Base-by-base conservation (phyloP, 257 asterid genomes). In the Oldenlandia corymbosa region DNA sequence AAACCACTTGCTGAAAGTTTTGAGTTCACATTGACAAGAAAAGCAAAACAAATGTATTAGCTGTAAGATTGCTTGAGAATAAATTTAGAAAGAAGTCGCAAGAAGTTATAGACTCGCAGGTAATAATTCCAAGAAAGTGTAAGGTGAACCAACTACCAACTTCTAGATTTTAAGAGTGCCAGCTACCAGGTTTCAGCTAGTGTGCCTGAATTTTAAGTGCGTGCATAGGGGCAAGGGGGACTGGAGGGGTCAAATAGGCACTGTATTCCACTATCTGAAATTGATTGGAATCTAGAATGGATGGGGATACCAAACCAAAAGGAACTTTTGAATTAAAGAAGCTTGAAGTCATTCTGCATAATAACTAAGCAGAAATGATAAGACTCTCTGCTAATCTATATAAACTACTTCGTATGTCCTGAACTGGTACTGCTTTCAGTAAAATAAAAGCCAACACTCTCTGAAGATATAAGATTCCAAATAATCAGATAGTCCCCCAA, bases 1-100 rank as follows among this genome's bases (percentile, higher is more conserved):
- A 81, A 92, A 92, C 99, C 99, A 89, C 84, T 92, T 92, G 81
- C 93, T 92, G 81, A 76, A 72, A 28, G 69, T 71, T 56, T 48
- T 41, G 76, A 60, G 51, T 70, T 64, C 74, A 68, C 41, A n/a
- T 43, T 62, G 51, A 62, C 51, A 31, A 46, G 37, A 41, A 31
- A 71, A 58, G 53, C 31, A 75, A 64, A 30, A 66, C 34, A 59
- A 23, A 54, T 28, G 53, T 8, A 24, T 34, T 52, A 71, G 70
- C 39, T 28, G 24, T 56, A 8, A 56, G 61, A 56, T 20, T 50
- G 55, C 31, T 56, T 31, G 61, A 31, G 17, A 56, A 10, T 17
- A 16, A 18, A 32, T 32, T 20, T 18, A 32, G 8, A 8, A 32
- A 55, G 42, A 17, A 28, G 58, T 52, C 27, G 58, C 56, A 21